Base-by-base conservation (phyloP, 805 yeast species). In the Myxozyma kluyveri region DNA sequence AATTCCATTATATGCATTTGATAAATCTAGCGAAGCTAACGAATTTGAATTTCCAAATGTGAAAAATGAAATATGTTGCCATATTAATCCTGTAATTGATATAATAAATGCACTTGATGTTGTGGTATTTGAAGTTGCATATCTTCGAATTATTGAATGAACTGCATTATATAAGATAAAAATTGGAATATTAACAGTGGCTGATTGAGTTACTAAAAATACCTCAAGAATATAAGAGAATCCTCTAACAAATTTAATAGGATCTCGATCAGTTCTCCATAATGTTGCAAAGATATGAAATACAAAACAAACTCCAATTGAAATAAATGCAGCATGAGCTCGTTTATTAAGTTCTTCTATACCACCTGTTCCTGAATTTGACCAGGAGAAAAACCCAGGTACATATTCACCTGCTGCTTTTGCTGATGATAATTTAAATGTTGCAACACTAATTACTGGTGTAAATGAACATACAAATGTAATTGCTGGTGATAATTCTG, bases 1-100 rank as follows among this genome's bases (percentile, higher is more conserved):
- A 5, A 90, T 74, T 0, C 99, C 99, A 65, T 91, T 91, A 68
- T 93, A 93, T 0, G 96, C 90, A 65, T 91, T 90, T 0, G 96
- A 81, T 22, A 93, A 74, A 63, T 91, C 97, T 21, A 93, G 82
- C 0, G 97, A 84, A 0, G 97, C 91, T 60, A 93, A 75, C 36
- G 96, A 88, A 64, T 93, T 93, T 0, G 98, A 89, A 45, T 87
- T 88, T 0, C 98, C 98, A 66, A 85, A 75, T 19, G 87, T 86
- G 71, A 87, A 93, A 65, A 91, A 93, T 0, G 89, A 71, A 38
- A 88, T 72, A 60, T 88, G 83, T 65, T 88, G 95, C 44, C 88
- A 59, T 21, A 84, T 45, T 12, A 56, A 4, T 1, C 59, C 46
- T 9, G 60, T 45, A 17, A 56, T 14, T 10, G 45, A 49, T 3